Percentiles rank a stretch among this genome's conserved stretches.
Conservation (phyloP, 352 stramenopile species). For the Phytophthora aleatoria region DNA sequence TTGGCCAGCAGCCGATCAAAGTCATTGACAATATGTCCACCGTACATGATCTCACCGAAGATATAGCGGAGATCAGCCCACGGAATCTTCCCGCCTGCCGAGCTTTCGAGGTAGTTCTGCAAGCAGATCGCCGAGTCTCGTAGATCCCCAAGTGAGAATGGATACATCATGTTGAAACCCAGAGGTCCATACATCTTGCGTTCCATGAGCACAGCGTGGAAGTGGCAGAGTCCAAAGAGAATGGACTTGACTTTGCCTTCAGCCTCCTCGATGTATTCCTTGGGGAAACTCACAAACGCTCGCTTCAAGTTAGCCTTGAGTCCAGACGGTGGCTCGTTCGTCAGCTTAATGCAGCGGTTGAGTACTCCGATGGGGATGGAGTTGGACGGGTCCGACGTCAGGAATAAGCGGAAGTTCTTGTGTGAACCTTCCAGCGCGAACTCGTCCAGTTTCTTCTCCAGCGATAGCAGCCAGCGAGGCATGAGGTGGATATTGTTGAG, state of each 20-base stretch:
- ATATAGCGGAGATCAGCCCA: slow-evolving; percentile 97
- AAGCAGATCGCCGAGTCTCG: slow-evolving; percentile 95
- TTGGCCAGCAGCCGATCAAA: slow-evolving; percentile 95
- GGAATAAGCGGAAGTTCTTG: slow-evolving; percentile 95
- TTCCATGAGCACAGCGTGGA: slow-evolving; percentile 97
- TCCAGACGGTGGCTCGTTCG: slow-evolving; percentile 94
- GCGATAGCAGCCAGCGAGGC: slow-evolving; percentile 94
- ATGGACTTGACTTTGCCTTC: slow-evolving; percentile 97
- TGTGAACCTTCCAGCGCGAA: slow-evolving; percentile 94
- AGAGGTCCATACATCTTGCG: slow-evolving; percentile 97
- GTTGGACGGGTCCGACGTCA: slow-evolving; percentile 94
- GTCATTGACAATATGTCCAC: slow-evolving; percentile 96
- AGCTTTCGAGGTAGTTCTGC: slow-evolving; percentile 97
- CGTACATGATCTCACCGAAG: slow-evolving; percentile 98
- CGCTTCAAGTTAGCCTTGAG: slow-evolving; percentile 97
- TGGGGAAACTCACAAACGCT: slow-evolving; percentile 95
- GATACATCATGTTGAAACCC: slow-evolving; percentile 99
- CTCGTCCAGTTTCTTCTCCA: slow-evolving; percentile 98
- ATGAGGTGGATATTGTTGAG: slow-evolving; percentile 99
- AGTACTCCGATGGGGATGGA: slow-evolving; percentile 95
- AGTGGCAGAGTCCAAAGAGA: slow-evolving; percentile 97
- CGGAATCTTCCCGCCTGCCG: slow-evolving; percentile 93
- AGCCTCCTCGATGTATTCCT: slow-evolving; percentile 96
- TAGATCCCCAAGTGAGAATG: slow-evolving; percentile 96
- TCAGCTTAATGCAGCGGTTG: slow-evolving; percentile 97